Percentiles rank a stretch among this genome's conserved stretches.
Evolutionary conservation across 2,329 filamentous ascomycete species (phyloP).

Genomic region (Aspergillus glaucus): DNA sequence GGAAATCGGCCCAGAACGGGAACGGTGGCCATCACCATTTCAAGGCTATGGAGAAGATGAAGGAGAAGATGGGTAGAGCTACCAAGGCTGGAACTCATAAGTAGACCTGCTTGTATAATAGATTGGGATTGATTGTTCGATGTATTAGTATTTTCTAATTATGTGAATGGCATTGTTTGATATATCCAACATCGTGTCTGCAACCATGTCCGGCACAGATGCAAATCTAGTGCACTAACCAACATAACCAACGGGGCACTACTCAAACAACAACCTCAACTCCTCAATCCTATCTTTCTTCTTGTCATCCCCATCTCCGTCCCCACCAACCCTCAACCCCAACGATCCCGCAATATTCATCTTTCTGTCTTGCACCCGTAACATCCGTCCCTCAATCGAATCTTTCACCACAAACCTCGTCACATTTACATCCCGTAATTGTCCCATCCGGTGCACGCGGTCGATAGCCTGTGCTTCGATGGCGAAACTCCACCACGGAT

Average conservation of each 20-base stretch:
- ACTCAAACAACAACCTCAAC: constrained; percentile 73
- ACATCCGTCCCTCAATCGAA: constrained; percentile 93
- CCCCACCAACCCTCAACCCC: constrained; percentile 93
- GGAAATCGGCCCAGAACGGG: background rate
- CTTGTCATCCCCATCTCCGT: constrained; percentile 84
- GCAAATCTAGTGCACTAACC: background rate
- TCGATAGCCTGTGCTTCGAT: constrained; percentile 97
- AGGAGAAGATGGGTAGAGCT: constrained; percentile 28
- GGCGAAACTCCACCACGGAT: constrained; percentile 98
- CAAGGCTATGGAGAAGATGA: constrained; percentile 19
- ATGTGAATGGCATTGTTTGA: too few species aligned
- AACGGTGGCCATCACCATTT: constrained; percentile 2
- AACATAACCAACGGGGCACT: background rate
- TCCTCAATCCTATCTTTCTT: constrained; percentile 85
- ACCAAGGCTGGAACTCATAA: constrained; percentile 9
- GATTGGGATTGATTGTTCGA: background rate
- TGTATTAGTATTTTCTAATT: background rate
- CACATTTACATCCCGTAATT: constrained; percentile 77
- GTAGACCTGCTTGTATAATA: too few species aligned
- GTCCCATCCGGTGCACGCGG: constrained; percentile 94
- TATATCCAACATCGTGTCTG: too few species aligned
- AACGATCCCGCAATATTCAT: constrained; percentile 80
- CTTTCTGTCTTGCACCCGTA: constrained; percentile 88
- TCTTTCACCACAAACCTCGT: constrained; percentile 81
- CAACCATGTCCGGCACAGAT: too few species aligned